These are phyloP conservation scores for Rhodotorula mucilaginosa DNA, from an alignment of 1,284 basidiomycete genomes.

Conservation along the genomic window DNA sequence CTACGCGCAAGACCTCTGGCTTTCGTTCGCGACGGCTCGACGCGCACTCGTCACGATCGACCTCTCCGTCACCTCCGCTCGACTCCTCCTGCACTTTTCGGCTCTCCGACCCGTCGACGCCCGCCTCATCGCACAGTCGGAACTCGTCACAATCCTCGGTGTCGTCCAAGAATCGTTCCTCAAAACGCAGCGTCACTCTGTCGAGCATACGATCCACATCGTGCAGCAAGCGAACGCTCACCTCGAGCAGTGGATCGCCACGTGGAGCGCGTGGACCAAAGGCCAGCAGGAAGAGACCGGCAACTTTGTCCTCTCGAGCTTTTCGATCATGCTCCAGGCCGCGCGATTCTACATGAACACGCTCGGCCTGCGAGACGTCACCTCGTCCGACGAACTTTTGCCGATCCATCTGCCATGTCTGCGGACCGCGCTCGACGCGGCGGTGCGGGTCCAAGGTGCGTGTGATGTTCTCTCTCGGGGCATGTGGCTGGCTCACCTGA, in stretches of 20 bases:
- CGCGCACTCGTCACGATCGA: constrained; percentile 39
- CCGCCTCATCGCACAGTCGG: constrained; percentile 33
- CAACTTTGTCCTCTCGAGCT: constrained; percentile 23
- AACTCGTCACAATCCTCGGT: constrained; percentile 36
- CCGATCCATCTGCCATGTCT: constrained; percentile 27
- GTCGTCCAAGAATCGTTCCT: constrained; percentile 36
- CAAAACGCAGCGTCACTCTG: constrained; percentile 25
- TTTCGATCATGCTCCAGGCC: constrained; percentile 23
- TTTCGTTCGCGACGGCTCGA: constrained; percentile 33
- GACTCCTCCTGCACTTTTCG: constrained; percentile 32
- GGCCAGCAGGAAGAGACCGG: constrained; percentile 21
- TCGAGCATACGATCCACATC: constrained; percentile 29
- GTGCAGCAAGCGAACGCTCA: constrained; percentile 29
- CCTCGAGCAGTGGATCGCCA: constrained; percentile 31
- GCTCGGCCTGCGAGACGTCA: constrained; percentile 34
- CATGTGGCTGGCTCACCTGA: neutral
- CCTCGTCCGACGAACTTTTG: constrained; percentile 25
- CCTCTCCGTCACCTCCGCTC: constrained; percentile 32
- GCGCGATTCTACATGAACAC: constrained; percentile 28
- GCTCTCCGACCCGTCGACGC: constrained; percentile 38
- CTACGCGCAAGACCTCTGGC: constrained; percentile 36
- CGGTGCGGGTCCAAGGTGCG: constrained; percentile 24
- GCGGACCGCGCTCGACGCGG: constrained; percentile 28
- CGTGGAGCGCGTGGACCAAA: constrained; percentile 27
- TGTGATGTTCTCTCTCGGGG: too few species aligned